Evolutionary conservation across 2,329 filamentous ascomycete genomes (phyloP).

Genomic region (Bipolaris victoriae): DNA sequence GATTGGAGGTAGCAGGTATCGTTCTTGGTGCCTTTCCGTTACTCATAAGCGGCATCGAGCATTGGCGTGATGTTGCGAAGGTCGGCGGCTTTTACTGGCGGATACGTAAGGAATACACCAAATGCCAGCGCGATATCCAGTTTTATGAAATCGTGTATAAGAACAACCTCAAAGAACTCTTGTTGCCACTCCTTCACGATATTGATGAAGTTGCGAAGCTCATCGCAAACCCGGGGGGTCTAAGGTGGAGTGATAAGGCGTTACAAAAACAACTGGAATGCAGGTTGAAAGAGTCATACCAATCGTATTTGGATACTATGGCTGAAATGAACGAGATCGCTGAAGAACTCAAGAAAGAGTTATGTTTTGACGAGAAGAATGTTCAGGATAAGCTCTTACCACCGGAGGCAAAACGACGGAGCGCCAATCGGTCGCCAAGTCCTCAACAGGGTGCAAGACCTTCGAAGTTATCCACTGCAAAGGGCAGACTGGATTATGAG

Average conservation of each 20-base stretch:
- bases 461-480: neutral
- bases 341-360: neutral
- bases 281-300: neutral
- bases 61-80: neutral
- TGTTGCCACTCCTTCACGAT: neutral
- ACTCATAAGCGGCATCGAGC: neutral
- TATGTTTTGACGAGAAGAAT: neutral
- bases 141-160: neutral
- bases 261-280: neutral
- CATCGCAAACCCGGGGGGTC: neutral
- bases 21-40: neutral
- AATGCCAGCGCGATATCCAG: neutral
- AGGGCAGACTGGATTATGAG: slow-evolving; percentile 16
- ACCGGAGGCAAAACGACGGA: neutral
- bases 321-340: neutral
- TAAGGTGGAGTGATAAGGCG: neutral
- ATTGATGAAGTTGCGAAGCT: neutral
- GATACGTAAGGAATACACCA: neutral
- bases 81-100: slow-evolving; percentile 1
- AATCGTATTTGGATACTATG: neutral
- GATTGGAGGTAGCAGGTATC: neutral
- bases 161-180: neutral
- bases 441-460: neutral
- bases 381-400: neutral
- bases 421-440: neutral